Base-by-base conservation (phyloP, 192 early-diverging fungal species). In the Podila verticillata region DNA sequence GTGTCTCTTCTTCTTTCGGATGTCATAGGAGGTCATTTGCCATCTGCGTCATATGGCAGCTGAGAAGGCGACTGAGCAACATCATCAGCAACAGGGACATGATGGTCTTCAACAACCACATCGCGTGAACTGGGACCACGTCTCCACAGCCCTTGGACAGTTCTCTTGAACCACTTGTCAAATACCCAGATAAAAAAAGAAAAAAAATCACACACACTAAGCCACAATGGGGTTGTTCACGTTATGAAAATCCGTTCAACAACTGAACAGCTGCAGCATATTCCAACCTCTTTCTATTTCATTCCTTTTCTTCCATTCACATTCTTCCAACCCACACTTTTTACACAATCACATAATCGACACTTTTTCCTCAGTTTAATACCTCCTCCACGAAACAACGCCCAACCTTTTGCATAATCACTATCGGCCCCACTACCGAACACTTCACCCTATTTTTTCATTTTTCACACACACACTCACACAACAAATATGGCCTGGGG, bases 401-500 rank as follows among this genome's bases (percentile, higher is more conserved):
- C n/a, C n/a, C n/a, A 61, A 47, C 6, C 20, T n/a, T n/a, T n/a
- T n/a, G 3, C 17, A 4, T 9, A 24, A 70, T 70, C 29, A 61
- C 2, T 58, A 61, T 61, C n/a, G 7, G 5, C n/a, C 29, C 2
- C 36, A 60, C 15, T n/a, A 22, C 17, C 44, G 24, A 49, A 49
- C 22, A 44, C n/a, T n/a, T n/a, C n/a, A n/a, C 49, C 54, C 24
- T 10, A 57, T 28, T 44, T 8, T 57, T 3, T 36, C n/a, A n/a
- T 58, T 8, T 32, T 44, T 39, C 39, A 30, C 47, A 36, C 57
- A 13, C 60, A 8, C 5, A 49, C 22, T n/a, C 15, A 22, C 29
- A 60, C 64, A 39, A 24, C 61, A 62, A 70, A 15, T 26, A 88
- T 88, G 87, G 87, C 82, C 48, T 88, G 87, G 87, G 87, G 85